Conservation (phyloP, 2,329 filamentous ascomycete species). For the Fusarium begoniae region DNA sequence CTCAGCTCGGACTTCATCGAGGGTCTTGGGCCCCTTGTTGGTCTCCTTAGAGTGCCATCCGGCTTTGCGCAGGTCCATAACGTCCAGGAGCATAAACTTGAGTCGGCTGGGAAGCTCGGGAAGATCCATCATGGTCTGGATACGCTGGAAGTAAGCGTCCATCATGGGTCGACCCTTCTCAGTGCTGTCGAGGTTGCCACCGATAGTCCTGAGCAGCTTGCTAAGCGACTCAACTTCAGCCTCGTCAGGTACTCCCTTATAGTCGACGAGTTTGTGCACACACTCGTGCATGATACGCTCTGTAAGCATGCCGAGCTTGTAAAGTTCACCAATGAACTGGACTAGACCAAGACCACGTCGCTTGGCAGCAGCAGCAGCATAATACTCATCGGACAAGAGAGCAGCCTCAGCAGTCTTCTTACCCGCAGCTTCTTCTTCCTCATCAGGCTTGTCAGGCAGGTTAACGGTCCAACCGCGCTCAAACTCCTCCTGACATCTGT, state of each 20-base stretch:
- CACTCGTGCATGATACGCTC: conserved; percentile 99
- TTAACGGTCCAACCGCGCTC: conserved; percentile 97
- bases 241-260: conserved; percentile 91
- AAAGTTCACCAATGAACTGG: conserved; percentile 98
- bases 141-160: conserved; percentile 92
- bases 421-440: conserved; percentile 63
- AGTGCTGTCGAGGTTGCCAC: conserved; percentile 82
- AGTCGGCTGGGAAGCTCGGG: conserved; percentile 86
- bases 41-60: conserved; percentile 88
- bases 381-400: conserved; percentile 96
- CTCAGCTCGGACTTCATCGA: conserved; percentile 88
- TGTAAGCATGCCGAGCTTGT: conserved; percentile 98
- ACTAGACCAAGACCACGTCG: conserved; percentile 96
- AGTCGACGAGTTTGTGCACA: conserved; percentile 96
- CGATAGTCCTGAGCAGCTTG: conserved; percentile 91
- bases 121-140: conserved; percentile 81
- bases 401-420: conserved; percentile 74
- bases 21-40: conserved; percentile 96
- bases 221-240: conserved; percentile 95
- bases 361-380: conserved; percentile 91
- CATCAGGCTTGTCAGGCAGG: conserved; percentile 73
- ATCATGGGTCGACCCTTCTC: conserved; percentile 89
- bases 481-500: conserved; percentile 98
- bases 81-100: conserved; percentile 96
- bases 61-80: conserved; percentile 81